Evolutionary conservation across 2,329 filamentous ascomycete genomes (phyloP), one percentile per base, ranked within the genome.

Genomic region (Epicoccum nigrum): DNA sequence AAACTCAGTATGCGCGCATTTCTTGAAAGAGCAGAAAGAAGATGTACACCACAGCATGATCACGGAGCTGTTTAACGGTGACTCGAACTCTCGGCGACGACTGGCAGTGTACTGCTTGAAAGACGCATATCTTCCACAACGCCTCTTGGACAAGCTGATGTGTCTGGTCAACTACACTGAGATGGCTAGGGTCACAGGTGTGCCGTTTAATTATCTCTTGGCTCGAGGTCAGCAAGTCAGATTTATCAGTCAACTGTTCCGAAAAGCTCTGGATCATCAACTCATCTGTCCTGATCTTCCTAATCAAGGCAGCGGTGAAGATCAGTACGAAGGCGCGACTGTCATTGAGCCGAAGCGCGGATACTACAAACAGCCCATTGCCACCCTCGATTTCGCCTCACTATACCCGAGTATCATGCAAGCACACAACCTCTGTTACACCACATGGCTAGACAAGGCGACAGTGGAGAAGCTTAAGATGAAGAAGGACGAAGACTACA

Each of bases 1-100:
- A 21, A 99, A 99, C 73, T 96, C 94, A 1, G 94, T 99, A 5
- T 96, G 87, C 60, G 89, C 94, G 4, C 89, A 99, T 59, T 99
- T 99, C 67, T 74, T 99, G 19, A 92, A 92, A 38, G 94, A 99
- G 71, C 94, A 99, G 71, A 99, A 99, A 70, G 94, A 99, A 75
- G 94, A 99, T 74, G 94, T 99, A 2, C 94, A 99, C 69, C 87
- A 99, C 75, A 97, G 92, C 2, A 99, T 99, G 92, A 99, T 99
- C 65, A 99, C 95, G 0, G 95, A 97, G 68, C 78, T 99, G 3
- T 97, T 92, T 81, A 97, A 99, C 70, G 94, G 94, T 55, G 97
- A 94, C 0, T 87, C 92, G 0, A 94, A 99, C 70, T 96, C 93
- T 4, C 81, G 94, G 59, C 86, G 95, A 64, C 87, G 94, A 75